Base-by-base conservation (phyloP, 2,329 filamentous ascomycete genomes). In the Diplodia intermedia region DNA sequence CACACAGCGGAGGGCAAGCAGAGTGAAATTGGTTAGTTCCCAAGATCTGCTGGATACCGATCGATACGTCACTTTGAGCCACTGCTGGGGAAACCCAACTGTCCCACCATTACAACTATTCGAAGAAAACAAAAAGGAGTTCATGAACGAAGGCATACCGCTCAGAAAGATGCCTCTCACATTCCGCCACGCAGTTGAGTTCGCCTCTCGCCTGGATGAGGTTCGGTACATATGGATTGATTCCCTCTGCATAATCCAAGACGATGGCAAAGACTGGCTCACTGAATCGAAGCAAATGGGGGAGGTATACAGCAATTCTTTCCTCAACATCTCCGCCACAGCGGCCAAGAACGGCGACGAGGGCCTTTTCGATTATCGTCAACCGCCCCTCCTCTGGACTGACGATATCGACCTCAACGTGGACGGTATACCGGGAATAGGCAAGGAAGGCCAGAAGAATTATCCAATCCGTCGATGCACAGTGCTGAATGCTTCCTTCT, bases 21-120 rank as follows among this genome's bases (percentile, higher is more conserved):
- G 31, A 12, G 50, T 54, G 2, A 4, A 26, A 11, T 18, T 54
- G 6, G 26, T 54, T 3, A 11, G 15, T 4, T 11, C 11, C 8
- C 7, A 18, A 1, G 12, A 18, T 4, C 23, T 31, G 29, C 5
- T 5, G 3, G 26, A 1, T 18, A 6, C 2, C 11, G 7, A n/a
- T 6, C 11, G 1, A 18, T 55, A 65, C 8, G 50, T 49, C 54
- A 61, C 31, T 6, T 29, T 71, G 23, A 69, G 67, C 9, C 71
- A 72, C 38, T 72, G 71, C 43, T 72, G 71, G 71, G 70, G 71
- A 4, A 31, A 4, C 36, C 52, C 69, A 1, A 69, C 47, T 3
- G 6, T 50, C 6, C 29, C 29, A 6, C 29, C 29, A n/a, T 50
- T 50, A 5, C 8, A 4, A 9, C n/a, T 50, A 6, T n/a, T 7